phyloP scores from a whole-genome alignment of 768 basidiomycete genomes.

The Boletus insuetus region DNA sequence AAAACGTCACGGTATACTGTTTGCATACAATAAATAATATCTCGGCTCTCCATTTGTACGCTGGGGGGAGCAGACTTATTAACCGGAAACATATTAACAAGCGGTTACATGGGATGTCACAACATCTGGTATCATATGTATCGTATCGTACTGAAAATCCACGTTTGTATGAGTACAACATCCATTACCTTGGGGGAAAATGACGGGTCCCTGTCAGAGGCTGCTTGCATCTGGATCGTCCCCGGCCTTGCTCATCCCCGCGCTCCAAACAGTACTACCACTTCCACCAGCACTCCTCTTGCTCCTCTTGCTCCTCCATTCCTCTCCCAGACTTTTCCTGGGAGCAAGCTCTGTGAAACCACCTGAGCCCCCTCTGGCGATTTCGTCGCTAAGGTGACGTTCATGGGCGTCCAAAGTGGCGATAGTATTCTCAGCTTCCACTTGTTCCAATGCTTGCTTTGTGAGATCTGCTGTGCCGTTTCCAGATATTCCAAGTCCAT shows the following conservation, averaged over 20 bases:
- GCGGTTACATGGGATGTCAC: conserved; percentile 19
- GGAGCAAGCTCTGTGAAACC: conserved; percentile 78
- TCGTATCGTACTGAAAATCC: conserved; percentile 22
- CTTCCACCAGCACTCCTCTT: conserved; percentile 57
- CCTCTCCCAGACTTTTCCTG: conserved; percentile 41
- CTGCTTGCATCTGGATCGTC: conserved; percentile 39
- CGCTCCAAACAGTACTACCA: conserved; percentile 84
- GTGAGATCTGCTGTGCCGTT: conserved; percentile 49
- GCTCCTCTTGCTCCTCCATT: conserved; percentile 55
- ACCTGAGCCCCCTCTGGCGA: conserved; percentile 67
- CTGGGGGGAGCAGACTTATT: background rate
- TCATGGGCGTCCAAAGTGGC: conserved; percentile 82
- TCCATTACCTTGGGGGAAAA: conserved; percentile 4
- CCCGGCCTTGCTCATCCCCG: conserved; percentile 68
- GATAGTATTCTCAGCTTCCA: conserved; percentile 72
- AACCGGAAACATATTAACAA: conserved; percentile 17
- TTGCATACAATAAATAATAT: background rate
- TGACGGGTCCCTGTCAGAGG: background rate
- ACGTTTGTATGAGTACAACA: conserved; percentile 16
- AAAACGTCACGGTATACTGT: conserved; percentile 37
- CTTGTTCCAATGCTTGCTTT: conserved; percentile 73
- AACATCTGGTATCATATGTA: conserved; percentile 21
- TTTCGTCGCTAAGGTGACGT: conserved; percentile 64
- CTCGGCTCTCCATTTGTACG: background rate
- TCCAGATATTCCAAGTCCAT: conserved; percentile 29